A percentile compares a stretch with the other conserved stretches of the same genome.
These are phyloP conservation scores for Lipomyces orientalis DNA, from an alignment of 805 yeast genomes.

Conservation along the genomic window DNA sequence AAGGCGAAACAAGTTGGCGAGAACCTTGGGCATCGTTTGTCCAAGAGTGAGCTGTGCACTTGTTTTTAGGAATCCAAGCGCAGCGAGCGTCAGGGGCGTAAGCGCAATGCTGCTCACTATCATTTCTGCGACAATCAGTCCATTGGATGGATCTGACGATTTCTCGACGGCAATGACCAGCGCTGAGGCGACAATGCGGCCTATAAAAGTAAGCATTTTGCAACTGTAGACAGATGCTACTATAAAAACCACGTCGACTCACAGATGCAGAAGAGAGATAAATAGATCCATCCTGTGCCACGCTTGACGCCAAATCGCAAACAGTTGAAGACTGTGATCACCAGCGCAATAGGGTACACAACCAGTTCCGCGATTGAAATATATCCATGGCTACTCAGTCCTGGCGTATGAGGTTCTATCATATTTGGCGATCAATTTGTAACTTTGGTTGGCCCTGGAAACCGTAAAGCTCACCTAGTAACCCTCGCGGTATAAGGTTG, in stretches of 20 bases:
- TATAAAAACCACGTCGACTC: too few species aligned
- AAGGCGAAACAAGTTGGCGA: background rate
- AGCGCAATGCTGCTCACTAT: constrained; percentile 7
- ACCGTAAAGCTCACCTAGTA: too few species aligned
- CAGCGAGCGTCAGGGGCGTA: constrained; percentile 7
- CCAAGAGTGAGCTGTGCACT: background rate
- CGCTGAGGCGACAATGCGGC: constrained; percentile 3
- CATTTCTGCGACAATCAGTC: constrained; percentile 2
- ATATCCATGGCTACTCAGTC: background rate
- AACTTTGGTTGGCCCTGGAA: too few species aligned
- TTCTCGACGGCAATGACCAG: background rate
- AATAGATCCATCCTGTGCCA: background rate
- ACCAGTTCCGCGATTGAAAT: background rate
- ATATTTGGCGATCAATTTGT: too few species aligned
- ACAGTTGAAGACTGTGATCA: background rate
- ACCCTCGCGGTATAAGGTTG: too few species aligned
- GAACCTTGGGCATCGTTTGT: background rate
- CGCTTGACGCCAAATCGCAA: background rate
- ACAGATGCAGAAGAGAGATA: background rate
- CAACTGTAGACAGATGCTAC: too few species aligned
- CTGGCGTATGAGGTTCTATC: too few species aligned
- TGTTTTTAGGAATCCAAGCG: background rate
- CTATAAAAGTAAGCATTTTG: background rate
- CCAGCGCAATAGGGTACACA: background rate
- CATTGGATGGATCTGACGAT: background rate